A percentile compares a stretch with the other conserved stretches of the same genome.
phyloP scores from a whole-genome alignment of 169 alveolate genomes.

The Cryptosporidium canis region DNA sequence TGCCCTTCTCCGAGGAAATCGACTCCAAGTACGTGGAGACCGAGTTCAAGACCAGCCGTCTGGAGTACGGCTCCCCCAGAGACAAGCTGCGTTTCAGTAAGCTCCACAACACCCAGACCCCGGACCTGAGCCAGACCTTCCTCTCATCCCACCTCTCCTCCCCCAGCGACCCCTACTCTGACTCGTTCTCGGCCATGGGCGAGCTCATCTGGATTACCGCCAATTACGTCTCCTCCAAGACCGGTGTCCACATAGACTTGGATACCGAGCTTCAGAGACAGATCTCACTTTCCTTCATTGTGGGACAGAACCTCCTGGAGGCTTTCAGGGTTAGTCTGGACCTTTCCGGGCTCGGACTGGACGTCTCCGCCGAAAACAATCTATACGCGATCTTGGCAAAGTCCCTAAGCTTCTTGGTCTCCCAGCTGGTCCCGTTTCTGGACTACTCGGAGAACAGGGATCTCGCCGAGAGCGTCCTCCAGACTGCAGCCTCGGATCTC shows the following conservation, averaged over 20 bases:
- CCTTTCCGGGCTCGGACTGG: not conserved
- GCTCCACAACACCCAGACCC: not conserved
- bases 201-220: not conserved
- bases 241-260: not conserved
- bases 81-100: not conserved
- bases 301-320: constrained; percentile 41
- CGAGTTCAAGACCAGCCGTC: not conserved
- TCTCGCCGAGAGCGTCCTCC: not conserved
- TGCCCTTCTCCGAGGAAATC: not conserved
- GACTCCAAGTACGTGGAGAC: not conserved
- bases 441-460: not conserved
- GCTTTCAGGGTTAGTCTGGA: not conserved
- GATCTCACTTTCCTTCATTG: not conserved
- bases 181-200: not conserved
- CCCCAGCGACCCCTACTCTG: not conserved
- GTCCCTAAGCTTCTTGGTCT: constrained; percentile 5
- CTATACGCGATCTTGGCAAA: not conserved
- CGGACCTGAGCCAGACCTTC: not conserved
- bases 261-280: not conserved
- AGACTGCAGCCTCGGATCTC: not conserved
- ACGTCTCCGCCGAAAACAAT: not conserved
- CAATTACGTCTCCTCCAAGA: not conserved
- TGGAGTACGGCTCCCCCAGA: constrained; percentile 34
- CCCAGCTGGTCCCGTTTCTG: not conserved
- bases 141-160: not conserved